phyloP scores from a whole-genome alignment of 768 basidiomycete genomes.

The Vararia minispora region DNA sequence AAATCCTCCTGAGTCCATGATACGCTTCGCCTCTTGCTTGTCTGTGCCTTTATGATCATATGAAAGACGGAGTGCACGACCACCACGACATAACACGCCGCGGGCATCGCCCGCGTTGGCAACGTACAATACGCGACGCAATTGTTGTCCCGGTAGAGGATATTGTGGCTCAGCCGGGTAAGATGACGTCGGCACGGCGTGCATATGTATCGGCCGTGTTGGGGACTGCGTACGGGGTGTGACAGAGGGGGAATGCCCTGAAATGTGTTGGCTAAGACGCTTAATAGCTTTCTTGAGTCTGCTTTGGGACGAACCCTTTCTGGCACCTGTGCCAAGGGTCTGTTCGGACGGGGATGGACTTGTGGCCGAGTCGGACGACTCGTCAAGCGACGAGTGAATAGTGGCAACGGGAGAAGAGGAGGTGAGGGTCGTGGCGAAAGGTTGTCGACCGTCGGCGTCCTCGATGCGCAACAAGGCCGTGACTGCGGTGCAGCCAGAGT shows the following conservation, averaged over 20 bases:
- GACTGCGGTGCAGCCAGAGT: constrained; percentile 95
- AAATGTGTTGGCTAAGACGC: constrained; percentile 10
- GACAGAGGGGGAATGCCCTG: constrained; percentile 4
- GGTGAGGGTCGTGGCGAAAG: constrained; percentile 33
- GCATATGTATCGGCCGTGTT: constrained; percentile 6
- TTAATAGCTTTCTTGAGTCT: constrained; percentile 8
- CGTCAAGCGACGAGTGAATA: no score
- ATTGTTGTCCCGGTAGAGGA: constrained; percentile 18
- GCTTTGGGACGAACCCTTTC: constrained; percentile 7
- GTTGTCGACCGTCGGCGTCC: constrained; percentile 61
- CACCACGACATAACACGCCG: constrained; percentile 84
- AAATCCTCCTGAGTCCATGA: constrained; percentile 96
- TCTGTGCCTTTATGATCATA: constrained; percentile 99
- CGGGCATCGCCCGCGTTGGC: constrained; percentile 97
- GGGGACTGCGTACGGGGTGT: constrained; percentile 11
- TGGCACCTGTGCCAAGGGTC: no score
- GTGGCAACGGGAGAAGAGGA: constrained; percentile 1
- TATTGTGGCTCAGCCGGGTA: constrained; percentile 10
- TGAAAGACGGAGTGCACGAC: constrained; percentile 85
- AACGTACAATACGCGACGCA: constrained; percentile 78
- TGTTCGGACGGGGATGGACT: no score
- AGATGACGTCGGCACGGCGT: constrained; percentile 8
- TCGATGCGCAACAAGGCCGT: constrained; percentile 92
- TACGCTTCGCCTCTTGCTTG: constrained; percentile 94
- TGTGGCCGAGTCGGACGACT: no score